Evolutionary conservation across 192 early-diverging fungal species (phyloP).

Genomic region (Radiomyces spectabilis): DNA sequence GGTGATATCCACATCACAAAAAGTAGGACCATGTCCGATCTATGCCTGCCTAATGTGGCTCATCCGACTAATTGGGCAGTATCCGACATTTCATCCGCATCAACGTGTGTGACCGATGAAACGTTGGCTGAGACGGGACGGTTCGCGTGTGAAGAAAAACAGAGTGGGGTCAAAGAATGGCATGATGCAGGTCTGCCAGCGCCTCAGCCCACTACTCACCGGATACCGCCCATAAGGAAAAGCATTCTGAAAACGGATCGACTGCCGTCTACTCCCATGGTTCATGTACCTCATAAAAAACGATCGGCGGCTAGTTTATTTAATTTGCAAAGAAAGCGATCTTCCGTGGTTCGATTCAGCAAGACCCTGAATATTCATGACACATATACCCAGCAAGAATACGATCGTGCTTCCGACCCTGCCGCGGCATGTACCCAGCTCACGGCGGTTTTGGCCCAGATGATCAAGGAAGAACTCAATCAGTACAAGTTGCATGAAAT

Average conservation of each 20-base stretch:
- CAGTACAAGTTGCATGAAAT: slow-evolving; percentile 90
- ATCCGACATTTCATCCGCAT: no score
- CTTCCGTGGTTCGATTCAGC: slow-evolving; percentile 32
- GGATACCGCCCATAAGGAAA: neutral
- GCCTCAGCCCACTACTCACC: no score
- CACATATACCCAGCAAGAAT: slow-evolving; percentile 64
- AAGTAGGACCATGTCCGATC: no score
- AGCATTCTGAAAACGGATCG: neutral
- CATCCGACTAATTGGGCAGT: no score
- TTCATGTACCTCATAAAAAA: neutral
- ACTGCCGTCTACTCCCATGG: neutral
- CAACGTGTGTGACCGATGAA: no score
- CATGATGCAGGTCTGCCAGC: no score
- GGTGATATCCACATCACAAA: no score
- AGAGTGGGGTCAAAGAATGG: no score
- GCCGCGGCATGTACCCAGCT: slow-evolving; percentile 67
- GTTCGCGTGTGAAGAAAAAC: no score
- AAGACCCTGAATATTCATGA: slow-evolving; percentile 43
- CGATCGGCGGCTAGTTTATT: neutral
- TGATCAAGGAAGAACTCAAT: slow-evolving; percentile 92
- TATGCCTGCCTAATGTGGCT: no score
- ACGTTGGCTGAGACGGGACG: no score
- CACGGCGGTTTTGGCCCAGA: slow-evolving; percentile 72
- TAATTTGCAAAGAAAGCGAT: neutral
- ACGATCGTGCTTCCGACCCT: slow-evolving; percentile 78